Percentiles rank a stretch among this genome's conserved stretches.
These are phyloP conservation scores for Croton laevigatus DNA, from an alignment of 441 rosid species.

Conservation along the genomic window DNA sequence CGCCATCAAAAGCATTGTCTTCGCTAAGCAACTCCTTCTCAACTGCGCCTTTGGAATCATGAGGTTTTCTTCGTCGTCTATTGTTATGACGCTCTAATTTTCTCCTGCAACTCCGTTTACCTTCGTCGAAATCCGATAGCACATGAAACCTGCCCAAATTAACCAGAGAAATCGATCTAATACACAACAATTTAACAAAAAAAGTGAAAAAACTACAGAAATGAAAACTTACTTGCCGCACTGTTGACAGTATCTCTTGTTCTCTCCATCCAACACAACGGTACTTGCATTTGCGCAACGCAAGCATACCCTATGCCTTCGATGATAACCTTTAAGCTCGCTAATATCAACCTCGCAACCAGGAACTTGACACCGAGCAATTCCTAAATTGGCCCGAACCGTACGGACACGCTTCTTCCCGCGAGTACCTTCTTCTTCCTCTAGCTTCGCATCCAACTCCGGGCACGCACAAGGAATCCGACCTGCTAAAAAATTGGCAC, in stretches of 20 bases:
- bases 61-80: slow-evolving; percentile 69
- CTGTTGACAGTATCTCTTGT: slow-evolving; percentile 96
- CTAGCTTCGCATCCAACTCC: slow-evolving; percentile 67
- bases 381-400: slow-evolving; percentile 33
- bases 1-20: slow-evolving; percentile 46
- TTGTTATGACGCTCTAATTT: slow-evolving; percentile 90
- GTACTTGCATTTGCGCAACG: slow-evolving; percentile 67
- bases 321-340: slow-evolving; percentile 93
- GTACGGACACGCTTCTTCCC: slow-evolving; percentile 60
- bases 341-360: slow-evolving; percentile 79
- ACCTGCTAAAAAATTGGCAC: slow-evolving; percentile 85
- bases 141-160: slow-evolving; percentile 68
- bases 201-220: background rate
- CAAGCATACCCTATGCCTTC: slow-evolving; percentile 84
- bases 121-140: slow-evolving; percentile 84
- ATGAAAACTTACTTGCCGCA: slow-evolving; percentile 77
- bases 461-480: slow-evolving; percentile 86
- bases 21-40: slow-evolving; percentile 41
- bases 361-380: slow-evolving; percentile 67
- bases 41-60: slow-evolving; percentile 35
- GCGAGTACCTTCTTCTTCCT: slow-evolving; percentile 46
- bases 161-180: slow-evolving; percentile 1
- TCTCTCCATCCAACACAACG: slow-evolving; percentile 63
- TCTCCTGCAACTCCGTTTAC: slow-evolving; percentile 82
- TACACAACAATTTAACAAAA: background rate